A percentile compares a stretch with the other conserved stretches of the same genome.
These are phyloP conservation scores for Aureobasidium sp. DNA, from an alignment of 2,329 filamentous ascomycete genomes.

Conservation along the genomic window DNA sequence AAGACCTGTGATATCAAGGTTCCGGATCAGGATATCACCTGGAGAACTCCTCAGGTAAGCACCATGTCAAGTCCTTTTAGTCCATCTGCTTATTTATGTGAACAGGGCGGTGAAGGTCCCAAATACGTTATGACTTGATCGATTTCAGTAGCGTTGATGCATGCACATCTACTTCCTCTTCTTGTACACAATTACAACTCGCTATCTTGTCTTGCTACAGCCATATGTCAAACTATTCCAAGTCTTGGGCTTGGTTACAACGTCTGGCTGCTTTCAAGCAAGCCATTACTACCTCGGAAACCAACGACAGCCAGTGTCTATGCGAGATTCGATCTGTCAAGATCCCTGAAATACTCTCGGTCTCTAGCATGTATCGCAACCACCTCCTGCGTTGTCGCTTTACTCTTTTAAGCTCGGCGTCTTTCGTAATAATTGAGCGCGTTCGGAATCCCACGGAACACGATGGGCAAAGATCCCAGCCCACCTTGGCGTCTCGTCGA, in stretches of 20 bases:
- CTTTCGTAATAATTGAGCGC: neutral
- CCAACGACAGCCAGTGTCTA: too few species aligned
- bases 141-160: neutral
- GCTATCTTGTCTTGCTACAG: neutral
- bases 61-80: neutral
- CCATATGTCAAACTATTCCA: neutral
- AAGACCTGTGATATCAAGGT: constrained; percentile 99
- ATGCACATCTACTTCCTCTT: neutral
- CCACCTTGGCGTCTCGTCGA: neutral
- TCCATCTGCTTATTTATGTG: neutral
- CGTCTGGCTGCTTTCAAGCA: neutral
- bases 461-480: neutral
- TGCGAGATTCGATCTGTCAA: neutral
- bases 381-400: neutral
- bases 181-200: constrained; percentile 2
- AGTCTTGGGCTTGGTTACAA: neutral
- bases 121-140: constrained; percentile 52
- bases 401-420: neutral
- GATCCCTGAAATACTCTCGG: neutral
- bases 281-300: neutral
- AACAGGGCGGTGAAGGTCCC: constrained; percentile 58
- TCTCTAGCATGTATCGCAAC: neutral
- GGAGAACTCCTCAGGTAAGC: constrained; percentile 75
- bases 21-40: constrained; percentile 82
- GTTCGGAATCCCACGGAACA: neutral